Base-by-base conservation (phyloP, 208 protist species). In the Herpetomonas samuelpessoai region DNA sequence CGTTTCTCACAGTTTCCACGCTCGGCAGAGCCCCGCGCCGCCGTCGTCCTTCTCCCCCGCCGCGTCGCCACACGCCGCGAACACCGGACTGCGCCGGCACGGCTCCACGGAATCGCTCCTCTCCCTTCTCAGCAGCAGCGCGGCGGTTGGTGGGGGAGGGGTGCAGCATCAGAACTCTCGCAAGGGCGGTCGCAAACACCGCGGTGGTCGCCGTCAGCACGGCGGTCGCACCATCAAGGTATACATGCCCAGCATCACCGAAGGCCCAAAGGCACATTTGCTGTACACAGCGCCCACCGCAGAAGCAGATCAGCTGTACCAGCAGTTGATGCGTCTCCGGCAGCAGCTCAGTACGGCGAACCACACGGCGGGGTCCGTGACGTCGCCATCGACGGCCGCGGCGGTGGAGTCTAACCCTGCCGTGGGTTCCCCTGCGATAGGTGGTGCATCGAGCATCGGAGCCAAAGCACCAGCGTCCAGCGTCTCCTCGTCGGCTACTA, bases 241-340 rank as follows among this genome's bases (percentile, higher is more conserved):
- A 14, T 78, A 73, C 54, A 31, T 69, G n/a, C 61, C 65, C 16
- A 73, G 65, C 27, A 66, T 72, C 57, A 71, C 66, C 4, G 65
- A 78, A 21, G 71, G 71, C 14, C 71, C 71, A 16, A 67, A 69
- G 56, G 71, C 71, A 9, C 39, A 60, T 24, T 62, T 56, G 28
- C 71, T 78, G 6, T 78, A 73, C 61, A 69, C 61, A 22, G 71
- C 71, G 2, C 65, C 71, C 7, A 41, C 35, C 35, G 10, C 16
- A 7, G 35, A 41, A 19, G 35, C 35, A 41, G 35, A 41, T 7
- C 35, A 41, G 35, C 35, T 41, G 35, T 41, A 41, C 35, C 10
- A 41, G 35, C 7, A 41, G 35, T 16, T 41, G 10, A 7, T 41
- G 7, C 35, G 16, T 18, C 16, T 18, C 35, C 7, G 35, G 16